Base-by-base conservation (phyloP, 176 grass and related monocot genomes). In the Themeda triandra region DNA sequence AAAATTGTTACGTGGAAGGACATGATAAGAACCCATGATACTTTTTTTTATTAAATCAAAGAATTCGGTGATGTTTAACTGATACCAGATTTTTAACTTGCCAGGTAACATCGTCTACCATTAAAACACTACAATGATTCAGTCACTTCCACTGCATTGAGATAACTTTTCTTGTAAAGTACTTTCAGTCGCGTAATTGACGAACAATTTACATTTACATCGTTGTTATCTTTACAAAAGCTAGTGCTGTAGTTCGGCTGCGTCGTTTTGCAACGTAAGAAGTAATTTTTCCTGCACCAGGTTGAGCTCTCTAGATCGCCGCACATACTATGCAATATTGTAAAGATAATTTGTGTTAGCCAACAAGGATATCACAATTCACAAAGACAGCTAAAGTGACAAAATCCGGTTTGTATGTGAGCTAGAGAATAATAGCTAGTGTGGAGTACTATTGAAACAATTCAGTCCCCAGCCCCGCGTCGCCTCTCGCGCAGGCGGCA, bases 351-450 rank as follows among this genome's bases (percentile, higher is more conserved):
- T 70, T 64, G 48, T 82, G 82, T 82, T 59, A 37, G 71, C 82
- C 77, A 89, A 63, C 63, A 48, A 75, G 69, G 81, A 84, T 73
- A 68, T 80, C 87, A 84, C 81, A 66, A 59, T 24, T 66, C 75
- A 74, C 68, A 84, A 80, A 72, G 25, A 84, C 42, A 7, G 45
- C 45, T 65, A 18, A 84, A 80, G 27, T 66, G 6, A 41, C 54
- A 84, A 73, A 84, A 33, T 19, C 63, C 49, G 10, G 28, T 62
- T 64, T 31, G 27, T 79, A 82, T 76, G 45, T 25, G 37, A 27
- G 28, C 63, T 37, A 31, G 49, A 71, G 73, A 70, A 88, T 71
- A 51, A 78, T 81, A 81, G 24, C n/a, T n/a, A n/a, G n/a, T n/a
- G n/a, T n/a, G n/a, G n/a, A n/a, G n/a, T n/a, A n/a, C n/a, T n/a